Base-by-base conservation (phyloP, 108 stramenopile species). In the Cyclostephanos invisitatus region DNA sequence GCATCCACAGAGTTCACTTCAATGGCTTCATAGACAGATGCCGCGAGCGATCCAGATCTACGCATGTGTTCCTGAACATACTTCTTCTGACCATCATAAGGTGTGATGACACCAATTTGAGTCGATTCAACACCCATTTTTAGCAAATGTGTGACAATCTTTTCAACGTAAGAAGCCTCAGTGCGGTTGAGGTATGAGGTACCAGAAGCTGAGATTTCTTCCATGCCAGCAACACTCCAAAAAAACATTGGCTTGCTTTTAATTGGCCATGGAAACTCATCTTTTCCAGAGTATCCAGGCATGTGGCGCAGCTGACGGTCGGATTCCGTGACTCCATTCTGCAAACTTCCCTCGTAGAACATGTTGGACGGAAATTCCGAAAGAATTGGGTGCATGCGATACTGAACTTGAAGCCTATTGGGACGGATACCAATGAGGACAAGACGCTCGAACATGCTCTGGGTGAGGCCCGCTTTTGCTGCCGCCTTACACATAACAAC, bases 311-410 rank as follows among this genome's bases (percentile, higher is more conserved):
- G 59, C 66, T 89, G 87, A 61, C 98, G 93, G 62, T 99, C 98
- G 25, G 84, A 91, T 71, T 98, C 97, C 0, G 96, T 93, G 18
- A 99, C 97, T 56, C 99, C 98, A 73, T 99, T 98, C 72, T 98
- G 96, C 64, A 99, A 85, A 62, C 92, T 94, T 67, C 98, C 98
- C 80, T 98, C 98, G 70, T 99, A 99, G 74, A 99, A 99, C 93
- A 97, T 99, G 73, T 98, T 96, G 58, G 96, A 97, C 11, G 98
- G 98, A 72, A 98, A 99, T 77, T 98, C 98, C 15, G 96, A 94
- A 55, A 99, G 83, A 25, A 89, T 88, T 11, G 98, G 98, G 72
- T 99, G 98, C 98, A 98, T 98, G 32, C 98, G 92, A 81, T 99
- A 99, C 77, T 99, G 98, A 14, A 98, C 97, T 74, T 97, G 95